Evolutionary conservation across 208 protist genomes (phyloP).

Genomic region (Tritrichomonas foetus): DNA sequence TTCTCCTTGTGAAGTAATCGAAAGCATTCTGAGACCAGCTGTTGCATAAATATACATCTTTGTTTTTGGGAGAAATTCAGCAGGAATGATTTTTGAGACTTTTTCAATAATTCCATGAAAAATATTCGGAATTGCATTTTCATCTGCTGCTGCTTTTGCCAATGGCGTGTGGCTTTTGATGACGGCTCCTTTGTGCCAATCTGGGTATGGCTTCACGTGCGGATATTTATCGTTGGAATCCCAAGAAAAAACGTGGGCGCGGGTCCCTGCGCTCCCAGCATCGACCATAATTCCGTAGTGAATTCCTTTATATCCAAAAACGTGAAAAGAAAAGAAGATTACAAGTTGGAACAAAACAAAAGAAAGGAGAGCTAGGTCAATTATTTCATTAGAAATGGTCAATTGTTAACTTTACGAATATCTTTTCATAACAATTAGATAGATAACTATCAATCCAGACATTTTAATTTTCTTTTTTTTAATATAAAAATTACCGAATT

Average conservation of each 20-base stretch:
- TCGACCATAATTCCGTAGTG: constrained; percentile 15
- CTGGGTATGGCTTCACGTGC: background rate
- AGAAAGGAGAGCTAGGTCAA: background rate
- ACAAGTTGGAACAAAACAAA: background rate
- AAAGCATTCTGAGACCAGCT: background rate
- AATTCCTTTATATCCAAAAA: no score
- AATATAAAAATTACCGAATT: no score
- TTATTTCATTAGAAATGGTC: background rate
- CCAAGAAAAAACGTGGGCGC: background rate
- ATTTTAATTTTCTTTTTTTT: no score
- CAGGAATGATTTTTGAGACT: background rate
- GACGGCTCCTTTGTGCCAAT: background rate
- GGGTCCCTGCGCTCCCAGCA: background rate
- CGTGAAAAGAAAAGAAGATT: background rate
- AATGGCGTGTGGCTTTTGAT: background rate
- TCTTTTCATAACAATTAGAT: no score
- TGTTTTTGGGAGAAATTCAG: background rate
- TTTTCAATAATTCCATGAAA: background rate
- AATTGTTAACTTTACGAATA: no score
- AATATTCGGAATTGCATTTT: background rate
- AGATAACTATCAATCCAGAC: no score
- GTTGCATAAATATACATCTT: constrained; percentile 1
- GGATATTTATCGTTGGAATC: background rate
- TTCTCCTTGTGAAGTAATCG: background rate
- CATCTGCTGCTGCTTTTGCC: background rate